A percentile compares a stretch with the other conserved stretches of the same genome.
Conservation (phyloP, 2,329 filamentous ascomycete species). For the Botryosphaeria agaves region DNA sequence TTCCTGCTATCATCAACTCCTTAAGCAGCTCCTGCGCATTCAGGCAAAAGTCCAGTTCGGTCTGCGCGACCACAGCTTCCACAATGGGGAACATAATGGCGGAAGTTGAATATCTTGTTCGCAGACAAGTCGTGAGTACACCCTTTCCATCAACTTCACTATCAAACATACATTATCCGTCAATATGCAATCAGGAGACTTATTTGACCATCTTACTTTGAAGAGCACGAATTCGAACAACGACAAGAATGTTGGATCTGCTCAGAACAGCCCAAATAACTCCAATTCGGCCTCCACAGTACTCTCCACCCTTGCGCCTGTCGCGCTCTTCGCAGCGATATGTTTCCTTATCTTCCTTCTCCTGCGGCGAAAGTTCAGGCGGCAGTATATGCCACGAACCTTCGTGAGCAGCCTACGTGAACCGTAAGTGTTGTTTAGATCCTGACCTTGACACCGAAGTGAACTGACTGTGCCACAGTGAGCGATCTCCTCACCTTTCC, state of each 20-base stretch:
- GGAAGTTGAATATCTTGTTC: no score
- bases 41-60: no score
- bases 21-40: no score
- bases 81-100: no score
- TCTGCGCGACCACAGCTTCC: no score
- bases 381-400: slow-evolving; percentile 26
- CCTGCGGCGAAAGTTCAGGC: slow-evolving; percentile 23
- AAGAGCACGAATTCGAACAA: slow-evolving; percentile 4
- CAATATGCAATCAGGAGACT: neutral
- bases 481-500: slow-evolving; percentile 20
- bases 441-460: no score
- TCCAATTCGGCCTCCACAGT: slow-evolving; percentile 14
- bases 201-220: neutral
- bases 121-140: no score
- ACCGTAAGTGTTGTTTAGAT: slow-evolving; percentile 9
- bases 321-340: slow-evolving; percentile 14
- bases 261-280: slow-evolving; percentile 1
- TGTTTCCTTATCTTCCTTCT: slow-evolving; percentile 20
- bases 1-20: no score
- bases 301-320: slow-evolving; percentile 17
- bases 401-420: slow-evolving; percentile 25
- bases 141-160: no score
- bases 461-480: slow-evolving; percentile 10
- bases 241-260: slow-evolving; percentile 11
- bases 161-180: no score